These are phyloP conservation scores for Thermomucor indicae-seudaticae DNA, from an alignment of 371 early-diverging fungal species.

Conservation along the genomic window DNA sequence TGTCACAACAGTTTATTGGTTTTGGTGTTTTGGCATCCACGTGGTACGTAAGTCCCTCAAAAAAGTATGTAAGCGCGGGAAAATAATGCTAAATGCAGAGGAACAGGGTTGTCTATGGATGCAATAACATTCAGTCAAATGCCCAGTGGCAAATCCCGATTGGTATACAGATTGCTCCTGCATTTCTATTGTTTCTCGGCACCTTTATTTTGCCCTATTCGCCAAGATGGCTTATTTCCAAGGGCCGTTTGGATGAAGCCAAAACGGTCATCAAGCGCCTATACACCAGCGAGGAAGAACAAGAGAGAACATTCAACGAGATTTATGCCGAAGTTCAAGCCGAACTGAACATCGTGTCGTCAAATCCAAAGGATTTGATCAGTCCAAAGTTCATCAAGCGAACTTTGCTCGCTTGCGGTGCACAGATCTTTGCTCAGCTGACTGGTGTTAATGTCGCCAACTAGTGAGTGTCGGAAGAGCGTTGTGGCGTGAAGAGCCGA, in stretches of 20 bases:
- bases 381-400: slow-evolving; percentile 7
- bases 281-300: slow-evolving; percentile 26
- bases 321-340: slow-evolving; percentile 34
- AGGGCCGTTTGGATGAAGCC: slow-evolving; percentile 31
- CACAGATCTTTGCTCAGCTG: slow-evolving; percentile 44
- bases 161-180: slow-evolving; percentile 32
- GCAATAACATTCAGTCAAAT: slow-evolving; percentile 12
- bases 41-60: not conserved
- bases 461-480: slow-evolving; percentile 44
- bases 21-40: slow-evolving; percentile 12
- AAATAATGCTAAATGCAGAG: not conserved
- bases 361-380: slow-evolving; percentile 70
- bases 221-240: slow-evolving; percentile 51
- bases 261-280: slow-evolving; percentile 23
- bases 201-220: slow-evolving; percentile 48
- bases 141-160: slow-evolving; percentile 39
- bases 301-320: slow-evolving; percentile 50
- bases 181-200: slow-evolving; percentile 33
- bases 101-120: slow-evolving; percentile 31
- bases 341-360: slow-evolving; percentile 50
- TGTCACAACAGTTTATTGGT: slow-evolving; percentile 22
- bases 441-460: slow-evolving; percentile 50
- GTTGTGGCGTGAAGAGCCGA: no score
- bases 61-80: not conserved
- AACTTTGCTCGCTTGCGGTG: slow-evolving; percentile 9